phyloP scores from a whole-genome alignment of 345 rosid genomes.

The Populus nigra region DNA sequence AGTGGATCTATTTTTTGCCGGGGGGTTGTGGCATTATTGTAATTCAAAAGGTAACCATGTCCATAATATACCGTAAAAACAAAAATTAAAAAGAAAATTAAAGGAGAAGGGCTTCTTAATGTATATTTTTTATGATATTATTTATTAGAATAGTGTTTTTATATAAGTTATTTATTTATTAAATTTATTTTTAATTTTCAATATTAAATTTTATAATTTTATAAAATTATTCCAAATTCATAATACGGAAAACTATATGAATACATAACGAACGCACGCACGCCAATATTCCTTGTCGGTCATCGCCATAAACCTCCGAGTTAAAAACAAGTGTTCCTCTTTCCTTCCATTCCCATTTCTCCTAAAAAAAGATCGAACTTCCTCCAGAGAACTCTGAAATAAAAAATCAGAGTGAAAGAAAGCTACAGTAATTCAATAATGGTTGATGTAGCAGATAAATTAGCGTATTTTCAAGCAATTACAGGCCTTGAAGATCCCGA shows the following conservation, averaged over 20 bases:
- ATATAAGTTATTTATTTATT: too few species aligned
- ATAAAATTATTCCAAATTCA: too few species aligned
- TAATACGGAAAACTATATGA: not conserved
- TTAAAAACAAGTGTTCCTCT: not conserved
- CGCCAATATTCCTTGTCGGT: not conserved
- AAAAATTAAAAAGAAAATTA: too few species aligned
- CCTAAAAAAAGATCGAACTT: not conserved
- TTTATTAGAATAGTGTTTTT: too few species aligned
- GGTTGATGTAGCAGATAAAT: slow-evolving; percentile 84
- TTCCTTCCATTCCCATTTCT: not conserved
- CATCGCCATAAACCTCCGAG: not conserved
- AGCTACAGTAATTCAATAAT: slow-evolving; percentile 27
- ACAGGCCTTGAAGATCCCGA: slow-evolving; percentile 92
- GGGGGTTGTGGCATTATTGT: too few species aligned
- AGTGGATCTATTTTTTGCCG: too few species aligned
- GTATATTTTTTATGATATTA: too few species aligned
- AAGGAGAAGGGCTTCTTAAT: too few species aligned
- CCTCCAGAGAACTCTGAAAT: not conserved
- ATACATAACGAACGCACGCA: not conserved
- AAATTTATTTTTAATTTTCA: too few species aligned
- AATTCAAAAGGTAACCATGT: too few species aligned
- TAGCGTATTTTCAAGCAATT: slow-evolving; percentile 84
- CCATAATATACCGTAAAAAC: too few species aligned
- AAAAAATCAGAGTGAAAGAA: not conserved
- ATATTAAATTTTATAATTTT: too few species aligned